Base-by-base conservation (phyloP, 2,329 filamentous ascomycete genomes). In the Fusarium sp. region DNA sequence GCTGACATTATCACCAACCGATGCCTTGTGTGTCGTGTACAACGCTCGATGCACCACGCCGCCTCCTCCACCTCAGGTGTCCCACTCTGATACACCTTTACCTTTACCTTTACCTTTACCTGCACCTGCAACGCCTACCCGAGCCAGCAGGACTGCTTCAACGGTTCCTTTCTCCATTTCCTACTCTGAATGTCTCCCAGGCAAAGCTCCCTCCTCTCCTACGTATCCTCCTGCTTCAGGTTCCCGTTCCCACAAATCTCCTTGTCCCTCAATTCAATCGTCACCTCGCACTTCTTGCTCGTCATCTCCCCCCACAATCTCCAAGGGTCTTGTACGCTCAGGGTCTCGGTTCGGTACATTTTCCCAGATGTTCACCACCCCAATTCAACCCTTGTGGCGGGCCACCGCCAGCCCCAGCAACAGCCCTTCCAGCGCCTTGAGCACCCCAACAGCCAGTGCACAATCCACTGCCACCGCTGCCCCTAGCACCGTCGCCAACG, bases 301-400 rank as follows among this genome's bases (percentile, higher is more conserved):
- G 46, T 66, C 68, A 17, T 65, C 66, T 49, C 60, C 67, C 51
- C 67, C 65, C 53, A 75, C 70, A 46, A 59, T 75, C 40, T 66
- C 72, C 39, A 74, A 73, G 59, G 73, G 71, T 48, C 58, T 74
- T 42, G 72, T 76, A 47, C 73, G 70, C 42, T 73, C 76, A 11
- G 63, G 62, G 46, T 52, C 43, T 42, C 58, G 59, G 27, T 68
- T 72, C 54, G 58, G 66, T 60, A 66, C 67, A 48, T 61, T 75
- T 53, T 74, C 71, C 61, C 71, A 74, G 58, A 71, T 72, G 59
- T 68, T 74, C 67, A 58, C 46, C 35, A 53, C 60, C 48, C 73
- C 69, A 48, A 70, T 70, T 40, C 68, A 67, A 40, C 66, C 70
- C 67, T 61, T 69, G 66, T 66, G 72, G 72, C 66, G 72, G 70